These are phyloP conservation scores for Xylaria sp. DNA, from an alignment of 2,329 filamentous ascomycete species.

Conservation along the genomic window DNA sequence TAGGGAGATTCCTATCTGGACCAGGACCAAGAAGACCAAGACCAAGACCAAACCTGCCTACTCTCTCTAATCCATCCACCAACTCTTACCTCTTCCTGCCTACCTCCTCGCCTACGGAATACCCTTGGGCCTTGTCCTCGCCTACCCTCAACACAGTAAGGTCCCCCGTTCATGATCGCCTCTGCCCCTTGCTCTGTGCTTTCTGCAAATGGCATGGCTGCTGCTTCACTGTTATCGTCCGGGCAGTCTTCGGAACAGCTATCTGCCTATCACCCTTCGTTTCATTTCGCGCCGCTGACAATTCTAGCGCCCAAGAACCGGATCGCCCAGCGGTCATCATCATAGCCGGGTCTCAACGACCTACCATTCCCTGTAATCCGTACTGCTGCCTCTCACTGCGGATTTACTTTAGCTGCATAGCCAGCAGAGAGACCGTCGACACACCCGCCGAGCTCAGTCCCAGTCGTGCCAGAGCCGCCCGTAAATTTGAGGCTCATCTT, in stretches of 20 bases:
- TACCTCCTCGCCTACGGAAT: no score
- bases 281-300: slow-evolving; percentile 9
- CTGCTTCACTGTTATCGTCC: slow-evolving; percentile 12
- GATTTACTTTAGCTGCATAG: neutral
- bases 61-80: no score
- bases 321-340: slow-evolving; percentile 1
- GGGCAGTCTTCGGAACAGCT: no score
- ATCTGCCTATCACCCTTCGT: slow-evolving; percentile 8
- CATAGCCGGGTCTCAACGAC: slow-evolving; percentile 1
- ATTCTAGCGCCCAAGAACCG: neutral
- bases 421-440: neutral
- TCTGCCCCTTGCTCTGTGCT: slow-evolving; percentile 11
- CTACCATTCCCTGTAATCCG: neutral
- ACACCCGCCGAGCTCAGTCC: neutral
- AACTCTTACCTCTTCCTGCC: no score
- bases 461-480: neutral
- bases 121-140: neutral
- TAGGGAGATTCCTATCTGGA: no score
- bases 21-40: no score
- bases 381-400: no score
- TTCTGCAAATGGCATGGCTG: slow-evolving; percentile 4
- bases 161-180: neutral
- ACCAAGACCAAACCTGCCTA: no score
- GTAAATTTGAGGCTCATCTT: neutral
- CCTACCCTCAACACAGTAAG: neutral